Base-by-base conservation (phyloP, 768 basidiomycete genomes). In the Tylopilus sp. region DNA sequence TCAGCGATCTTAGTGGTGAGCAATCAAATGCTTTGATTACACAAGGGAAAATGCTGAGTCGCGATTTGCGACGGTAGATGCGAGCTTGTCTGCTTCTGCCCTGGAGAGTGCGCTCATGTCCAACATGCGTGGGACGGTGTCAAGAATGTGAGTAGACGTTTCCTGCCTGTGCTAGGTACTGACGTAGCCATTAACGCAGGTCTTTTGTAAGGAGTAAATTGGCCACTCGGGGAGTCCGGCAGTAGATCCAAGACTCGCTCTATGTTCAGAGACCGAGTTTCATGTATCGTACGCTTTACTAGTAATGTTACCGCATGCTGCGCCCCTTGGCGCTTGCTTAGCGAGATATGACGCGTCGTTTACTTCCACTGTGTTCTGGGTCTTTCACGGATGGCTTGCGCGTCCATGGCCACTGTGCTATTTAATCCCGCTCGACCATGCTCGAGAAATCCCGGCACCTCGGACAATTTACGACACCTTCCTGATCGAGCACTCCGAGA, bases 1-100 rank as follows among this genome's bases (percentile, higher is more conserved):
- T 92, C 61, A 92, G 90, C 63, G 91, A 93, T 63, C 63, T 92
- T 40, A 93, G 91, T 61, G 90, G 91, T 90, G 61, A 63, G 81
- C 71, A 21, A 16, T 38, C n/a, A 21, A 47, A 16, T 25, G 1
- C 34, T 40, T 17, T 17, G 6, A 29, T 5, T 29, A 13, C n/a
- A 12, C 38, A 36, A 44, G 22, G 14, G 22, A 13, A 51, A 2
- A 60, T 6, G 33, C 50, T 56, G 26, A 48, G 12, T 21, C 33
- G 17, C 47, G 13, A 16, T 29, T 11, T 21, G 19, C 26, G 11
- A 25, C 45, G 45, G 16, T 38, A 88, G 87, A 89, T 59, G 79
- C 82, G 12, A 89, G 87, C 65, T 67, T 92, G 34, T 90, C 89
- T 17, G 82, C 82, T 8, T 91, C 89, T 36, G 89, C 85, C 5